Conservation (phyloP, 140 eudicot species). For the Erigeron philadelphicus region DNA sequence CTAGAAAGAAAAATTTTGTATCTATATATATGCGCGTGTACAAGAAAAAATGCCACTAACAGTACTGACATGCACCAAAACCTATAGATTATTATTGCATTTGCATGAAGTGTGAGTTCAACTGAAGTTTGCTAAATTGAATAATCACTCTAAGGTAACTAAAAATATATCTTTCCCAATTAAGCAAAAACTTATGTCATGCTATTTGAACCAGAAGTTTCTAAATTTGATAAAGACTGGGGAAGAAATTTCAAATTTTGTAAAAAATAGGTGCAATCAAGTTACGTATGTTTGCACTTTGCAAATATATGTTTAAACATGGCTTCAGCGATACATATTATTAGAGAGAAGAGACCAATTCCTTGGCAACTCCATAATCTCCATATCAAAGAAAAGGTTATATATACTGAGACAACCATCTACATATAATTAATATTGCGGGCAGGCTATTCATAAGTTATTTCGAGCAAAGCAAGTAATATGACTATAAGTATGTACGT, state of each 20-base stretch:
- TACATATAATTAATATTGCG: not conserved
- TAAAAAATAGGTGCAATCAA: too few relatives aligned
- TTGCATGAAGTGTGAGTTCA: not conserved
- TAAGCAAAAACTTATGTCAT: not conserved
- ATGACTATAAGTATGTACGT: not conserved
- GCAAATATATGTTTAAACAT: too few relatives aligned
- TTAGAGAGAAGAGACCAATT: not conserved
- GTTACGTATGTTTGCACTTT: too few relatives aligned
- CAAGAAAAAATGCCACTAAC: constrained; percentile 6
- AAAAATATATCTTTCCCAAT: not conserved
- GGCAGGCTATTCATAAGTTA: constrained; percentile 8
- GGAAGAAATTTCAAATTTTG: too few relatives aligned
- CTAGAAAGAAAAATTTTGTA: too few relatives aligned
- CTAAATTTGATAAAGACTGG: too few relatives aligned
- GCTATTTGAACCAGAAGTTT: too few relatives aligned
- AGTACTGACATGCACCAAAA: not conserved
- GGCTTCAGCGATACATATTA: too few relatives aligned
- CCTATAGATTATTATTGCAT: not conserved
- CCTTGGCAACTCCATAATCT: constrained; percentile 3
- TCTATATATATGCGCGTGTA: not conserved
- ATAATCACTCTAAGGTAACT: constrained; percentile 6
- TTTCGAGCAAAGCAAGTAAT: not conserved
- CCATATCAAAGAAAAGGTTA: constrained; percentile 9
- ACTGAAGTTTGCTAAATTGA: not conserved
- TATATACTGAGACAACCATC: not conserved